Evolutionary conservation across 2,329 filamentous ascomycete species (phyloP).

Genomic region (Cladosporium phlei): DNA sequence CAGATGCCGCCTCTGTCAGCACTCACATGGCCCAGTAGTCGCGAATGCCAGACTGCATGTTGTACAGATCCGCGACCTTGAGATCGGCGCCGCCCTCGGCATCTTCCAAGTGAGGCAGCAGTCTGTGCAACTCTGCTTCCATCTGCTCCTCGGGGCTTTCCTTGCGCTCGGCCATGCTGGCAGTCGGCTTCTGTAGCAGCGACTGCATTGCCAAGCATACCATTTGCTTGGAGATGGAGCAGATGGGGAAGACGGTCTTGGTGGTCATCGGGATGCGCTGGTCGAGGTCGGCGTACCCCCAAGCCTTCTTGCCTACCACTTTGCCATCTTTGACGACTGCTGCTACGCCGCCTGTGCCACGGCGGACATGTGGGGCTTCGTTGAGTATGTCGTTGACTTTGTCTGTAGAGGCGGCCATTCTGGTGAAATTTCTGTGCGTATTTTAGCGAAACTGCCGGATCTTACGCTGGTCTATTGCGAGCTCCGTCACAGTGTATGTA

Average conservation of each 20-base stretch:
- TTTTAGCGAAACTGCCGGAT: too few relatives aligned
- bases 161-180: conserved; percentile 21
- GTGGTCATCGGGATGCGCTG: conserved; percentile 33
- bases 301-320: conserved; percentile 35
- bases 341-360: conserved; percentile 41
- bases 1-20: background rate
- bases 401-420: background rate
- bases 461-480: background rate
- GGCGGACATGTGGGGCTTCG: conserved; percentile 16
- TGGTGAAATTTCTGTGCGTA: background rate
- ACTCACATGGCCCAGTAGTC: conserved; percentile 12
- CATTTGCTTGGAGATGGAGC: conserved; percentile 47
- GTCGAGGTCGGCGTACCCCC: conserved; percentile 44
- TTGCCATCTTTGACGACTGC: conserved; percentile 43
- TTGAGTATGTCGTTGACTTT: conserved; percentile 13
- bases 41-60: conserved; percentile 26
- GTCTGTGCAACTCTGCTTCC: conserved; percentile 25
- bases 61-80: conserved; percentile 35
- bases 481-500: background rate
- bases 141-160: conserved; percentile 19
- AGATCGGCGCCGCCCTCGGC: conserved; percentile 22
- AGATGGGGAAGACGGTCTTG: conserved; percentile 40
- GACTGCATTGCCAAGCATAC: conserved; percentile 36
- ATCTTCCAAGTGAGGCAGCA: conserved; percentile 28
- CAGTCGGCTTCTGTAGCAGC: conserved; percentile 33